Evolutionary conservation across 805 yeast species (phyloP).

Genomic region (Candida caryicola): DNA sequence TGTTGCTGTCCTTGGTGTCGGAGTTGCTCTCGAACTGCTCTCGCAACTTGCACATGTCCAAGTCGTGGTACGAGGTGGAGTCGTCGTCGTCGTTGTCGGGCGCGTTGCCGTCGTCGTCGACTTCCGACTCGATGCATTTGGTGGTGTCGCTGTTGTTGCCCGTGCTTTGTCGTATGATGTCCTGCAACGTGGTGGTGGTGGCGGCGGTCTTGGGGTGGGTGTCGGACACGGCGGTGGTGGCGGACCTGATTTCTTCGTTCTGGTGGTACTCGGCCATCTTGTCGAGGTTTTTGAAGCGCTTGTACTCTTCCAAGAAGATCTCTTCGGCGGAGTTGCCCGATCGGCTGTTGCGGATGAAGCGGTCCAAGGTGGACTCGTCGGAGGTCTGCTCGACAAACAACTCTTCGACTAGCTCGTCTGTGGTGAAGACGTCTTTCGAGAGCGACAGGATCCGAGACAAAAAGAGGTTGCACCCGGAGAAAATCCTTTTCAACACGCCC

Average conservation of each 20-base stretch:
- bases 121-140: slow-evolving; percentile 10
- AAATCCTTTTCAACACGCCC: slow-evolving; percentile 36
- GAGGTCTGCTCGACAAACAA: slow-evolving; percentile 44
- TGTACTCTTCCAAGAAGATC: slow-evolving; percentile 30
- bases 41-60: slow-evolving; percentile 27
- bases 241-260: slow-evolving; percentile 11
- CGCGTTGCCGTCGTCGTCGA: slow-evolving; percentile 8
- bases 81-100: slow-evolving; percentile 13
- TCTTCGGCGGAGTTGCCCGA: slow-evolving; percentile 29
- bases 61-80: slow-evolving; percentile 17
- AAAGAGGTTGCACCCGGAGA: slow-evolving; percentile 37
- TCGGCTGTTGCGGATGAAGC: slow-evolving; percentile 14
- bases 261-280: slow-evolving; percentile 25
- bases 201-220: slow-evolving; percentile 4
- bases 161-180: slow-evolving; percentile 21
- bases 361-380: slow-evolving; percentile 27
- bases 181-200: slow-evolving; percentile 16
- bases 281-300: slow-evolving; percentile 31
- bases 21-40: slow-evolving; percentile 27
- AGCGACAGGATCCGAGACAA: slow-evolving; percentile 35
- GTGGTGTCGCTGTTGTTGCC: slow-evolving; percentile 10
- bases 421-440: slow-evolving; percentile 48
- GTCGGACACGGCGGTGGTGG: slow-evolving; percentile 13
- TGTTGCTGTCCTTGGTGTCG: slow-evolving; percentile 12
- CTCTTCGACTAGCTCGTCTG: slow-evolving; percentile 50